Conservation (phyloP, 2,329 filamentous ascomycete species). For the Stagonosporopsis tanaceti region DNA sequence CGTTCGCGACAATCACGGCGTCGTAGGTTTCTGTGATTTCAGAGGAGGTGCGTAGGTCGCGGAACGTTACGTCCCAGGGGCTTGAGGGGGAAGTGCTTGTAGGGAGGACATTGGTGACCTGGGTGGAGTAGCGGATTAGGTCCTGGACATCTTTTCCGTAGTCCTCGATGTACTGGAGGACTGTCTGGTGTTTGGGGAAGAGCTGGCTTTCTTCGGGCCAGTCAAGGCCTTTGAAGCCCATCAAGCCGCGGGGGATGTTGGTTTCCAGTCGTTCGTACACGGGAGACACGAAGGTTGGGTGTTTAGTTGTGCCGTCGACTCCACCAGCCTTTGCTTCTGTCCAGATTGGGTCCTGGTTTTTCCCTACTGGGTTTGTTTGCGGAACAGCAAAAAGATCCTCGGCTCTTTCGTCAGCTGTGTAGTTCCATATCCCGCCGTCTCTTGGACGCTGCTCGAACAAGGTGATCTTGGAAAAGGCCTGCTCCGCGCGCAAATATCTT, state of each 20-base stretch:
- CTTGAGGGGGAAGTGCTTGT: conserved; percentile 31
- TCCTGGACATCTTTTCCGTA: conserved; percentile 74
- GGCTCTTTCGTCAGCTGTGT: conserved; percentile 63
- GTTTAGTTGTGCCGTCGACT: conserved; percentile 17
- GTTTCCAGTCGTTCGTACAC: conserved; percentile 85
- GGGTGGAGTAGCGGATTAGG: conserved; percentile 73
- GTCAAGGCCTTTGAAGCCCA: conserved; percentile 76
- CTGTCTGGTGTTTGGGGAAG: conserved; percentile 75
- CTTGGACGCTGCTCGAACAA: conserved; percentile 82
- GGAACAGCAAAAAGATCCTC: conserved; percentile 64
- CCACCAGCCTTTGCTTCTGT: conserved; percentile 57
- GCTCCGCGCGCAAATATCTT: conserved; percentile 76
- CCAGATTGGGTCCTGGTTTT: not conserved
- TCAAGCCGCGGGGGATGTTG: conserved; percentile 83
- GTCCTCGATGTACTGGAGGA: conserved; percentile 75
- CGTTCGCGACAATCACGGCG: conserved; percentile 57
- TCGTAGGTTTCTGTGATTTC: conserved; percentile 61
- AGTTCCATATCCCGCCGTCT: conserved; percentile 88
- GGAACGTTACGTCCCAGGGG: conserved; percentile 68
- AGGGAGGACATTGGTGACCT: conserved; percentile 68
- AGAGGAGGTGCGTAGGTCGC: conserved; percentile 56
- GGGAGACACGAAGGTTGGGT: conserved; percentile 77
- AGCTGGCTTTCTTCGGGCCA: conserved; percentile 72
- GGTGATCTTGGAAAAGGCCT: conserved; percentile 72
- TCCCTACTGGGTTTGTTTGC: conserved; percentile 68